A percentile compares a stretch with the other conserved stretches of the same genome.
These are phyloP conservation scores for Halophytophthora polymorphica DNA, from an alignment of 352 stramenopile species.

Conservation along the genomic window DNA sequence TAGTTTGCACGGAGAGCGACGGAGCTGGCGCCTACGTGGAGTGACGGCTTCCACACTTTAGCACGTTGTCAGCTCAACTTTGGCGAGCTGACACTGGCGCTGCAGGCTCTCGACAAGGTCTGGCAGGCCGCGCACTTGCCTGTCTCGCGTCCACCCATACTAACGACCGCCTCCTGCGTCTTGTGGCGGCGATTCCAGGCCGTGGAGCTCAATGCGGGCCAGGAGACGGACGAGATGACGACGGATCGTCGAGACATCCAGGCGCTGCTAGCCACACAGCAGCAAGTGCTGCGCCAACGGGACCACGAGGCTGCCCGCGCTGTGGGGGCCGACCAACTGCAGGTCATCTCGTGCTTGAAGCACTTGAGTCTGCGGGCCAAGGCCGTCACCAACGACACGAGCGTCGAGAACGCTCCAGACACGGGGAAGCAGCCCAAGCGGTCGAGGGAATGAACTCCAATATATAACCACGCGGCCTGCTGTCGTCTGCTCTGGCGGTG, in stretches of 20 bases:
- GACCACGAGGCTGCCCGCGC: conserved; percentile 38
- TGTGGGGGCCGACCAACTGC: conserved; percentile 41
- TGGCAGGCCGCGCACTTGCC: background rate
- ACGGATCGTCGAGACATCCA: conserved; percentile 51
- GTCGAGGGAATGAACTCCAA: too few relatives aligned
- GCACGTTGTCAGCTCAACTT: conserved; percentile 75
- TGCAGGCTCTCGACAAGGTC: conserved; percentile 48
- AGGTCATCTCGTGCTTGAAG: conserved; percentile 73
- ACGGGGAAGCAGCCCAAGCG: conserved; percentile 19
- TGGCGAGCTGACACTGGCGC: conserved; percentile 68
- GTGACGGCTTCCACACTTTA: conserved; percentile 68
- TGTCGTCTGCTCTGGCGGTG: too few relatives aligned
- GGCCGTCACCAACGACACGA: conserved; percentile 2
- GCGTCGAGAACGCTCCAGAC: background rate
- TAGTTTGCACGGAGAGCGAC: conserved; percentile 57
- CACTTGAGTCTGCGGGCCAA: conserved; percentile 57
- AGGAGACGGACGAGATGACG: conserved; percentile 39
- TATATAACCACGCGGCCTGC: too few relatives aligned
- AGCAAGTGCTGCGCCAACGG: conserved; percentile 32
- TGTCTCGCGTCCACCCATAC: background rate
- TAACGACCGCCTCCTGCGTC: too few relatives aligned
- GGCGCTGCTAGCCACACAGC: conserved; percentile 32
- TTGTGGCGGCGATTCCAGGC: too few relatives aligned
- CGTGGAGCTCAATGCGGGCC: conserved; percentile 32
- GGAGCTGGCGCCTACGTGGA: conserved; percentile 53